Evolutionary conservation across 1,284 basidiomycete genomes (phyloP), one percentile per base, ranked within the genome.

Genomic region (Phenoliferia sp.): DNA sequence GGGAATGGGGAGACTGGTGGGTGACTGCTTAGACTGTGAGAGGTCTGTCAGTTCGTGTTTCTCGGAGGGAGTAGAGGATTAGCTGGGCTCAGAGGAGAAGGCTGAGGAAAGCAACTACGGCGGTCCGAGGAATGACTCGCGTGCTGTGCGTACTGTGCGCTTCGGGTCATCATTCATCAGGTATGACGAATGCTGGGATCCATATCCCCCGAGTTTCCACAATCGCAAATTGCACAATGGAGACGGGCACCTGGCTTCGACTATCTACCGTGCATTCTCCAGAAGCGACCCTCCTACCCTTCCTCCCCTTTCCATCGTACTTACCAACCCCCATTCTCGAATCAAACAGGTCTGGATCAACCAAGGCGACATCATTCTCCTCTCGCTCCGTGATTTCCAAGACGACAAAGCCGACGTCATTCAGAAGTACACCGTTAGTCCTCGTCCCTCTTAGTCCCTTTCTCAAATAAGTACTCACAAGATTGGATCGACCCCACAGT

Each of bases 391-490:
- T 75, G 96, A 99, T 66, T 99, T 99, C 86, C 95, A 99, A 80
- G 96, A 99, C 77, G 94, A 93, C 81, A 98, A 98, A 81, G 96
- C 94, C 35, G 96, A 99, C 82, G 95, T 99, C 60, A 98, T 99
- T 77, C 95, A 97, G 79, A 97, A 97, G 81, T 99, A 99, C 82
- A 96, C 94, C 17, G 75, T 74, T 15, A 65, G 74, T 73, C 15
- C n/a, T 10, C 3, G n/a, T 28, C 39, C 32, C 12, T 26, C 16
- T 31, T 15, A 34, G 26, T 26, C 36, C 32, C 57, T 59, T 26
- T 31, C 17, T 17, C 28, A 9, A 9, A 44, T 29, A 26, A 4
- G 5, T 7, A 1, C n/a, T 56, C 17, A 26, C n/a, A 31, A 31
- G 9, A 9, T 5, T 29, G 17, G 16, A 55, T 28, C 6, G 56